These are phyloP conservation scores for Marasmius oreades DNA, from an alignment of 1,284 basidiomycete species.

Conservation along the genomic window DNA sequence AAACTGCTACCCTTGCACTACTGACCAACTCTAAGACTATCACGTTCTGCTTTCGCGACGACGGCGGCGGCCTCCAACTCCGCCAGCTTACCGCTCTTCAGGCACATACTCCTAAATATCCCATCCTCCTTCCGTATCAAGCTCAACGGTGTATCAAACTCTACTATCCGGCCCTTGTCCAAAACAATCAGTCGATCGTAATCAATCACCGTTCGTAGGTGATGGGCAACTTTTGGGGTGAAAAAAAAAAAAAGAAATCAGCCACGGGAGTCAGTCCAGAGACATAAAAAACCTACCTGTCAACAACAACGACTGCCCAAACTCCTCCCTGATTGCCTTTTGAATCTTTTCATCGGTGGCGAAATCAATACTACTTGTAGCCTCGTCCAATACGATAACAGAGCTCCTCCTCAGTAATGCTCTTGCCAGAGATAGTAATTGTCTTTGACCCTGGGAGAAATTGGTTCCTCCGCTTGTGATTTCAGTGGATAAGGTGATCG, in stretches of 20 bases:
- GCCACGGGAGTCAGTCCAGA: neutral
- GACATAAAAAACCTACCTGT: constrained; percentile 40
- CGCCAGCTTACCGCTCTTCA: constrained; percentile 75
- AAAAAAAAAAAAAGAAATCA: constrained; percentile 3
- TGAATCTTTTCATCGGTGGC: constrained; percentile 79
- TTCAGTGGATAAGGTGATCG: constrained; percentile 64
- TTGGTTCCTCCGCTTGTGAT: constrained; percentile 80
- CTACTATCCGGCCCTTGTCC: constrained; percentile 73
- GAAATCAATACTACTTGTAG: constrained; percentile 75
- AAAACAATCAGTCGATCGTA: constrained; percentile 83
- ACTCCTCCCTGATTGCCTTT: constrained; percentile 76
- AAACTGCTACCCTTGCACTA: too few relatives aligned
- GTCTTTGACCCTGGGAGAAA: constrained; percentile 83
- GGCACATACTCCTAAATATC: constrained; percentile 76
- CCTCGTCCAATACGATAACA: constrained; percentile 83
- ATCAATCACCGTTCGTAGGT: constrained; percentile 69
- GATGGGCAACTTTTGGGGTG: constrained; percentile 54
- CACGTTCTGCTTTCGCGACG: constrained; percentile 38
- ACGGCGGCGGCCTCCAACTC: constrained; percentile 68
- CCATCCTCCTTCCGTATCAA: constrained; percentile 72
- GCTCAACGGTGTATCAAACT: constrained; percentile 81
- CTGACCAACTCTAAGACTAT: too few relatives aligned
- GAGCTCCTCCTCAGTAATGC: constrained; percentile 74
- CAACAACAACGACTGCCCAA: constrained; percentile 56
- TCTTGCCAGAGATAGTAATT: constrained; percentile 78